These are phyloP conservation scores for Diaporthe caulivora DNA, from an alignment of 2,329 filamentous ascomycete genomes.

Conservation along the genomic window DNA sequence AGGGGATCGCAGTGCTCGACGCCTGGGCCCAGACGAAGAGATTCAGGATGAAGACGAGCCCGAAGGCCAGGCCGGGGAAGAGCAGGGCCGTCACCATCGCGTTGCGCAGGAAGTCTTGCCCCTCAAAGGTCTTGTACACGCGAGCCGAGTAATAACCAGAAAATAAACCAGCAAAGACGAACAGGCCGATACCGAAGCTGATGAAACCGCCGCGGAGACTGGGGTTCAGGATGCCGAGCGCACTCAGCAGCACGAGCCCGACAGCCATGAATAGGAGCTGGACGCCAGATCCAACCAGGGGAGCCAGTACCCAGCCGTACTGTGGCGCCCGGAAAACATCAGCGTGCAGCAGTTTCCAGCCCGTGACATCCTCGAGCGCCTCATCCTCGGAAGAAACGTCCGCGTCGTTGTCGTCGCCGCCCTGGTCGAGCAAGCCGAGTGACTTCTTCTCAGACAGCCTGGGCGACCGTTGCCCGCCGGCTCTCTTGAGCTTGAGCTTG, in stretches of 20 bases:
- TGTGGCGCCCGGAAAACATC: constrained; percentile 85
- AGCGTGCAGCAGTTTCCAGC: constrained; percentile 90
- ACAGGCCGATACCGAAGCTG: constrained; percentile 85
- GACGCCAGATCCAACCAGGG: constrained; percentile 86
- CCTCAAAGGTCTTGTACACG: constrained; percentile 86
- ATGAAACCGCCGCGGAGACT: constrained; percentile 92
- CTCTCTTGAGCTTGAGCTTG: constrained; percentile 67
- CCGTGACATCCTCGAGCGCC: constrained; percentile 81
- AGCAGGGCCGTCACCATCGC: constrained; percentile 81
- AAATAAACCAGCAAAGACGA: constrained; percentile 85
- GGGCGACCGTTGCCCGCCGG: constrained; percentile 54
- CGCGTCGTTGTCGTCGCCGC: constrained; percentile 65
- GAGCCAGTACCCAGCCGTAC: constrained; percentile 80
- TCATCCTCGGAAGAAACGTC: constrained; percentile 78
- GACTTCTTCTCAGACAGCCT: constrained; percentile 67
- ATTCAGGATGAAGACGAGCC: constrained; percentile 82
- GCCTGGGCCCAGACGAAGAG: constrained; percentile 92
- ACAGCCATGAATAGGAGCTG: constrained; percentile 86
- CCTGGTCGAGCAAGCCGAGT: constrained; percentile 71
- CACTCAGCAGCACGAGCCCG: constrained; percentile 79
- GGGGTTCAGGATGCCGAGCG: constrained; percentile 83
- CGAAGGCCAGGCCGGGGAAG: constrained; percentile 83
- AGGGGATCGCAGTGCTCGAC: constrained; percentile 87
- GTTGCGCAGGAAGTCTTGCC: constrained; percentile 80
- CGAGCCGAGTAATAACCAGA: constrained; percentile 90